phyloP scores from a whole-genome alignment of 2,329 filamentous ascomycete genomes.

The Aureobasidium sp. region DNA sequence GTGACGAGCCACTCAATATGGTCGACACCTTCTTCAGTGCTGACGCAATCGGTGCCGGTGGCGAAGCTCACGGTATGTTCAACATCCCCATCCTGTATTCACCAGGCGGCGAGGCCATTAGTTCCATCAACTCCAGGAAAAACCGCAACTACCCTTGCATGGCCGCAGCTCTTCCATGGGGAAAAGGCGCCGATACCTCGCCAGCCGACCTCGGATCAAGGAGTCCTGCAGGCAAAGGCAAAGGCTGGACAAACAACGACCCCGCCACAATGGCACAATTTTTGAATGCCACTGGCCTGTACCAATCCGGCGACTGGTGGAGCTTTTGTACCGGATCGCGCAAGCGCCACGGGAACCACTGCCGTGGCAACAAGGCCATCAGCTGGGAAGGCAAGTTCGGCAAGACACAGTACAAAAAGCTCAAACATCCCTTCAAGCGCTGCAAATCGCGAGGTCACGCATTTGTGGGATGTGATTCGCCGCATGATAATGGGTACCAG shows the following conservation, averaged over 20 bases:
- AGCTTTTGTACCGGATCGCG: neutral
- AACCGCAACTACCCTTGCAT: constrained; percentile 6
- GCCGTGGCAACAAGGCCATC: neutral
- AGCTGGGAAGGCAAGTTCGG: neutral
- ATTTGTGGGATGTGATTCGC: neutral
- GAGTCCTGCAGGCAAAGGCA: neutral
- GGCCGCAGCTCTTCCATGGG: neutral
- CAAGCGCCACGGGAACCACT: neutral
- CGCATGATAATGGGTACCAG: neutral
- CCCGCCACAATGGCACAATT: neutral
- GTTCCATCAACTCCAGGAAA: neutral
- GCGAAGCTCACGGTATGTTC: neutral
- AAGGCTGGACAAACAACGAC: neutral
- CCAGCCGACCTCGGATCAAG: neutral
- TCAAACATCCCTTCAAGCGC: neutral
- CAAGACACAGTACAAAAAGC: neutral
- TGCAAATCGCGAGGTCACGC: neutral
- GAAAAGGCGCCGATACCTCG: neutral
- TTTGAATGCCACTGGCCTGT: neutral
- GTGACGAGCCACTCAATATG: neutral
- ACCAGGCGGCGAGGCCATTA: neutral
- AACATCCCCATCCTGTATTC: neutral
- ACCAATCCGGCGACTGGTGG: neutral
- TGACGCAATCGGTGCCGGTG: neutral
- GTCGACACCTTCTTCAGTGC: neutral